phyloP scores from a whole-genome alignment of 1,139 yeast genomes.

The Lodderomyces elongisporus region DNA sequence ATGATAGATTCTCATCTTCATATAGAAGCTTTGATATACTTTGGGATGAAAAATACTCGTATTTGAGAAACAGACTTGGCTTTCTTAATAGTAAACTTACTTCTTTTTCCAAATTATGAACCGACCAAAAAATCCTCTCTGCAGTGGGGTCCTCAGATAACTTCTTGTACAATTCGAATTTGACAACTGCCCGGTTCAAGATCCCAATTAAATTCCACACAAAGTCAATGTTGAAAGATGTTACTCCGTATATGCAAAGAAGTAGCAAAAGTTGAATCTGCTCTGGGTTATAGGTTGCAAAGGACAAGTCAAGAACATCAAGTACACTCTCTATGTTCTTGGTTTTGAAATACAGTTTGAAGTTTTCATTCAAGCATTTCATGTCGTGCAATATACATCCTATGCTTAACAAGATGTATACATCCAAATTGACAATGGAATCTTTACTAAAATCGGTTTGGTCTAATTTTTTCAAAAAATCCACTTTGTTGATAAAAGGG shows the following conservation, averaged over 20 bases:
- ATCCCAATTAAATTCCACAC: slow-evolving; percentile 37
- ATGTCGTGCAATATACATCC: slow-evolving; percentile 38
- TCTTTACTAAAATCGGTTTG: slow-evolving; percentile 30
- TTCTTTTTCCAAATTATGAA: slow-evolving; percentile 38
- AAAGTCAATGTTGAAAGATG: slow-evolving; percentile 23
- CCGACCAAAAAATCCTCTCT: slow-evolving; percentile 34
- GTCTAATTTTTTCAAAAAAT: slow-evolving; percentile 18
- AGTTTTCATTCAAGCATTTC: slow-evolving; percentile 19
- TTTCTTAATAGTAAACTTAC: slow-evolving; percentile 27
- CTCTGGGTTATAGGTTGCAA: slow-evolving; percentile 15
- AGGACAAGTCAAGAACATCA: slow-evolving; percentile 26
- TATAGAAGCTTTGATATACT: slow-evolving; percentile 12
- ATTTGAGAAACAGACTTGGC: slow-evolving; percentile 33
- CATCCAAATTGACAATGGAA: slow-evolving; percentile 33
- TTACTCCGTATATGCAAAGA: slow-evolving; percentile 28
- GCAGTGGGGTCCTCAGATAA: slow-evolving; percentile 7
- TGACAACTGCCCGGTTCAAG: slow-evolving; percentile 25
- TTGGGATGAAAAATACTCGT: slow-evolving; percentile 16
- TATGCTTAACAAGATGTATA: slow-evolving; percentile 35
- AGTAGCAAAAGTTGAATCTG: slow-evolving; percentile 27
- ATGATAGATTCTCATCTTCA: slow-evolving; percentile 17
- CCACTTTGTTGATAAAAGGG: slow-evolving; percentile 29
- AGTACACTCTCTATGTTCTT: slow-evolving; percentile 29
- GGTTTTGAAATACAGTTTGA: slow-evolving; percentile 27
- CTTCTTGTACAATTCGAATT: slow-evolving; percentile 19